phyloP scores from a whole-genome alignment of 257 asterid species.

The Solanum sitiens region DNA sequence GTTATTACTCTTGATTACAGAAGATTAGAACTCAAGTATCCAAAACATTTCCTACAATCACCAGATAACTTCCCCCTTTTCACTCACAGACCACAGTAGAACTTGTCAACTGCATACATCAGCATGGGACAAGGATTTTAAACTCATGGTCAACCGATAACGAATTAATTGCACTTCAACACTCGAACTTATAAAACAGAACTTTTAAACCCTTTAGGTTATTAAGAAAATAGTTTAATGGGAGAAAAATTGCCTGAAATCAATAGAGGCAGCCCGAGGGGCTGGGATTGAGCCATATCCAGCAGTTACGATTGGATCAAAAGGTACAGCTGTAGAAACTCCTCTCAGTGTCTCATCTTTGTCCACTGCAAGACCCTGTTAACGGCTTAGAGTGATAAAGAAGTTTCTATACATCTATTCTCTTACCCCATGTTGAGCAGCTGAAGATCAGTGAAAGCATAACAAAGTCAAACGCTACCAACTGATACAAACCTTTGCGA shows the following conservation, averaged over 20 bases:
- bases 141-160: background rate
- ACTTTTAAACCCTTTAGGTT: background rate
- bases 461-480: background rate
- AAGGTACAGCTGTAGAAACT: slow-evolving; percentile 26
- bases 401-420: background rate
- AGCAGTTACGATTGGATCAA: slow-evolving; percentile 43
- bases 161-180: background rate
- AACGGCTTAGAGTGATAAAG: slow-evolving; percentile 26
- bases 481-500: slow-evolving; percentile 57
- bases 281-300: slow-evolving; percentile 60
- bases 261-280: slow-evolving; percentile 49
- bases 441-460: slow-evolving; percentile 1
- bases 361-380: slow-evolving; percentile 91
- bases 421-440: background rate
- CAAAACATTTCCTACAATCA: background rate
- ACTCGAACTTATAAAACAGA: background rate
- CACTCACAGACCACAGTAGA: background rate
- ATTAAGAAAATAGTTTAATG: background rate
- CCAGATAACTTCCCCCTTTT: background rate
- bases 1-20: background rate
- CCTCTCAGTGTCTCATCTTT: slow-evolving; percentile 62
- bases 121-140: background rate
- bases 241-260: slow-evolving; percentile 50
- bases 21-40: background rate
- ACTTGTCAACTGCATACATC: background rate